These are phyloP conservation scores for Melanogaster broomeanus DNA, from an alignment of 768 basidiomycete species.

Conservation along the genomic window DNA sequence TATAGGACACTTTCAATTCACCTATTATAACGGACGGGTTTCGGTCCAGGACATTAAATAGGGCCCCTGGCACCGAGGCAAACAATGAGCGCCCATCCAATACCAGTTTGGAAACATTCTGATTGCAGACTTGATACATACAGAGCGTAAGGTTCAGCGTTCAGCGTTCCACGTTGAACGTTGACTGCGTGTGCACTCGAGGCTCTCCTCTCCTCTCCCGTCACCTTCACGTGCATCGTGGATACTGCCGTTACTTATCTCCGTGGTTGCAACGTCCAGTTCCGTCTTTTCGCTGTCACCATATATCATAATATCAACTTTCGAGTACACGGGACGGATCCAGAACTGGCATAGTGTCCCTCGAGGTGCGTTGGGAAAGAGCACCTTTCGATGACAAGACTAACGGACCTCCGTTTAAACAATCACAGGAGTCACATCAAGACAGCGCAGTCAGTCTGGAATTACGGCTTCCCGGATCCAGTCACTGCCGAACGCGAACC, in stretches of 20 bases:
- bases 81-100: conserved; percentile 7
- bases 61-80: conserved; percentile 16
- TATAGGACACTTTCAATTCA: too few species aligned
- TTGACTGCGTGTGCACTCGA: too few species aligned
- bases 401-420: background rate
- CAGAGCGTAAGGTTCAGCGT: conserved; percentile 5
- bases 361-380: conserved; percentile 4
- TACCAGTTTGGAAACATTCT: conserved; percentile 15
- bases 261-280: conserved; percentile 25
- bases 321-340: background rate
- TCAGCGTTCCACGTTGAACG: background rate
- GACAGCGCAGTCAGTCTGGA: background rate
- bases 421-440: background rate
- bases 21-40: too few species aligned
- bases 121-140: too few species aligned
- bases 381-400: too few species aligned
- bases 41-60: conserved; percentile 8
- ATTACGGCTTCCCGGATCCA: background rate
- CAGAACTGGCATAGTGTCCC: background rate
- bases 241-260: conserved; percentile 18
- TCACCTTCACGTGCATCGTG: conserved; percentile 8
- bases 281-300: conserved; percentile 11
- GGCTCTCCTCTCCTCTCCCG: background rate
- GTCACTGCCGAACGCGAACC: background rate
- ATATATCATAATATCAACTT: background rate